These are phyloP conservation scores for Pythium pectinolyticum DNA, from an alignment of 352 stramenopile species.

Conservation along the genomic window DNA sequence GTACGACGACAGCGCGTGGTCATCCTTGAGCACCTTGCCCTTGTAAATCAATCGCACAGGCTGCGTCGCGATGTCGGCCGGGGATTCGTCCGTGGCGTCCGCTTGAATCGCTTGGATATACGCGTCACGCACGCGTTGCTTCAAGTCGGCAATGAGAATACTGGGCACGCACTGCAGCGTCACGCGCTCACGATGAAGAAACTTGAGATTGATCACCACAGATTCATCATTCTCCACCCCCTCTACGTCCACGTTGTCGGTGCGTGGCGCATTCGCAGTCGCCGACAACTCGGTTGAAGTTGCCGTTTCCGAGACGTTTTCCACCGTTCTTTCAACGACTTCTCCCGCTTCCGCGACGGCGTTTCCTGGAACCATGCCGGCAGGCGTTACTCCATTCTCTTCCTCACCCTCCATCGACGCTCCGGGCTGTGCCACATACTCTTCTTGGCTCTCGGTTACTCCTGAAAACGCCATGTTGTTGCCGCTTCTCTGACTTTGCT, in stretches of 20 bases:
- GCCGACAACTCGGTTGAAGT: not conserved
- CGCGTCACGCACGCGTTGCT: slow-evolving; percentile 22
- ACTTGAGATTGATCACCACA: slow-evolving; percentile 25
- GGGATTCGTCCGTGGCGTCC: too few species aligned
- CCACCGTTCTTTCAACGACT: not conserved
- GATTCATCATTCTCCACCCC: not conserved
- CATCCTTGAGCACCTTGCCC: slow-evolving; percentile 29
- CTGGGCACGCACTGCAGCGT: slow-evolving; percentile 20
- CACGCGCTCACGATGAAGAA: slow-evolving; percentile 28
- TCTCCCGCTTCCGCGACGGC: not conserved
- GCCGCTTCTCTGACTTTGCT: too few species aligned
- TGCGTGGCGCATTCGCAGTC: not conserved
- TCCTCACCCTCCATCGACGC: not conserved
- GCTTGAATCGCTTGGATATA: slow-evolving; percentile 14
- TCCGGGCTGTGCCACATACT: slow-evolving; percentile 5
- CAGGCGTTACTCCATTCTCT: not conserved
- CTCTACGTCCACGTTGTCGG: slow-evolving; percentile 1
- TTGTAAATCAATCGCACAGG: slow-evolving; percentile 33
- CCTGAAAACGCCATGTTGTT: slow-evolving; percentile 14
- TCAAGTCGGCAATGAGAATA: slow-evolving; percentile 24
- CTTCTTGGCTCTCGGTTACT: slow-evolving; percentile 19
- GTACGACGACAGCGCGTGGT: slow-evolving; percentile 23
- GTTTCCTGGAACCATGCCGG: not conserved
- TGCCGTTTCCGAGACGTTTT: not conserved
- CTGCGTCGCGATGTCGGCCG: too few species aligned